Evolutionary conservation across 345 rosid genomes (phyloP).

Genomic region (Eucalyptus cloeziana): DNA sequence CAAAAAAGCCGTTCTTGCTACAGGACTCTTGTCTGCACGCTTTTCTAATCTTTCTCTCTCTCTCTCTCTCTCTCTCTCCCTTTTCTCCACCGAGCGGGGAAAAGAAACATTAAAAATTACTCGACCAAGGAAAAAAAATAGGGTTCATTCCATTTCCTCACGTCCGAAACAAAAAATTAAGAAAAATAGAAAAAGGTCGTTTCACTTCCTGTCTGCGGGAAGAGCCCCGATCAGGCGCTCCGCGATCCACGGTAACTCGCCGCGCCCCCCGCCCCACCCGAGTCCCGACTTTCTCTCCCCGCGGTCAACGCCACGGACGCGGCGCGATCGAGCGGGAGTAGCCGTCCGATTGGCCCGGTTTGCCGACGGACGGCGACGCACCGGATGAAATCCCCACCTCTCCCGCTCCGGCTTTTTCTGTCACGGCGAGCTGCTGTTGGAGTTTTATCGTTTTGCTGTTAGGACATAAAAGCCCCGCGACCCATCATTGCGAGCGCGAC

Average conservation of each 20-base stretch:
- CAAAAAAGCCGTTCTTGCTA: not conserved
- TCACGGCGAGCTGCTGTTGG: not conserved
- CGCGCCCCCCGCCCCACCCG: not conserved
- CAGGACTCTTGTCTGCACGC: not conserved
- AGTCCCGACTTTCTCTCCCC: not conserved
- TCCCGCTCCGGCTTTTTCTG: not conserved
- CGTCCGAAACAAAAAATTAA: too few relatives aligned
- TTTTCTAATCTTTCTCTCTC: not conserved
- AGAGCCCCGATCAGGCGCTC: not conserved
- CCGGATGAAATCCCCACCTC: not conserved
- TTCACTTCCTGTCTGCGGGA: not conserved
- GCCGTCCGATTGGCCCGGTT: not conserved
- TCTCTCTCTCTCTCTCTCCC: not conserved
- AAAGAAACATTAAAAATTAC: not conserved
- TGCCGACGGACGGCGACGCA: not conserved
- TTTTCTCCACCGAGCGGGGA: not conserved
- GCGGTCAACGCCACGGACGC: not conserved
- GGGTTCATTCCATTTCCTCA: too few relatives aligned
- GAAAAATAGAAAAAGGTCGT: not conserved
- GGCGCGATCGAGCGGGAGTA: not conserved
- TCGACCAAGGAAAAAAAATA: too few relatives aligned
- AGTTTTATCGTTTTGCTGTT: not conserved
- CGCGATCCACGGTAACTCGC: not conserved
- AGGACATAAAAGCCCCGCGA: not conserved
- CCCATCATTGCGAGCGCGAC: not conserved